phyloP scores from a whole-genome alignment of 805 yeast genomes.

The Ogataea ramenticola region DNA sequence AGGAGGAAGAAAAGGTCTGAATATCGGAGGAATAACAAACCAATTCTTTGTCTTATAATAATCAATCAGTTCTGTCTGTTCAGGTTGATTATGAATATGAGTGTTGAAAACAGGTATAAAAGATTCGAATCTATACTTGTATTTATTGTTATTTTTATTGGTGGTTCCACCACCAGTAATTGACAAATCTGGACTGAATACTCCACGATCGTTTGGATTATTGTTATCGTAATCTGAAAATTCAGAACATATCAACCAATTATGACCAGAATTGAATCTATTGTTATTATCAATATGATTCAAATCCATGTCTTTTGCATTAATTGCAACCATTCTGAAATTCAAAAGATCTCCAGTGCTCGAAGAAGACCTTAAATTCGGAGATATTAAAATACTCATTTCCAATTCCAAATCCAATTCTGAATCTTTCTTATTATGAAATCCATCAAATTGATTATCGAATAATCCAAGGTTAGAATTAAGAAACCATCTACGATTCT shows the following conservation, averaged over 20 bases:
- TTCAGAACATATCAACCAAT: not conserved
- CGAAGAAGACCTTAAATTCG: not conserved
- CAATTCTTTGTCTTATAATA: not conserved
- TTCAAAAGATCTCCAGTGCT: not conserved
- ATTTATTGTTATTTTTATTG: too few relatives aligned
- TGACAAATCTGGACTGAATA: not conserved
- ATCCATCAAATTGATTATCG: not conserved
- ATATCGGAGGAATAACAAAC: slow-evolving; percentile 10
- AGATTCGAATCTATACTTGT: slow-evolving; percentile 4
- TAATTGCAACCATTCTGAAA: not conserved
- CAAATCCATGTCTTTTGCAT: too few relatives aligned
- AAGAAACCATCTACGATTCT: not conserved
- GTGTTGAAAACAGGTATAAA: slow-evolving; percentile 9
- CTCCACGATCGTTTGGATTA: too few relatives aligned
- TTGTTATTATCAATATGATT: not conserved
- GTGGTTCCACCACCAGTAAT: not conserved
- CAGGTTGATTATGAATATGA: not conserved
- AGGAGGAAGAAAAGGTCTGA: slow-evolving; percentile 10
- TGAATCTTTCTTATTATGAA: not conserved
- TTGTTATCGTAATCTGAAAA: not conserved
- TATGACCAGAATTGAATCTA: not conserved
- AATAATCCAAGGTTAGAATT: too few relatives aligned
- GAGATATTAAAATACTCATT: not conserved
- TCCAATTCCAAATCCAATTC: not conserved
- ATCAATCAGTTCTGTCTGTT: not conserved